Evolutionary conservation across 176 grass and related monocot genomes (phyloP), one percentile per base, ranked within the genome.

Genomic region (Eleusine coracana): DNA sequence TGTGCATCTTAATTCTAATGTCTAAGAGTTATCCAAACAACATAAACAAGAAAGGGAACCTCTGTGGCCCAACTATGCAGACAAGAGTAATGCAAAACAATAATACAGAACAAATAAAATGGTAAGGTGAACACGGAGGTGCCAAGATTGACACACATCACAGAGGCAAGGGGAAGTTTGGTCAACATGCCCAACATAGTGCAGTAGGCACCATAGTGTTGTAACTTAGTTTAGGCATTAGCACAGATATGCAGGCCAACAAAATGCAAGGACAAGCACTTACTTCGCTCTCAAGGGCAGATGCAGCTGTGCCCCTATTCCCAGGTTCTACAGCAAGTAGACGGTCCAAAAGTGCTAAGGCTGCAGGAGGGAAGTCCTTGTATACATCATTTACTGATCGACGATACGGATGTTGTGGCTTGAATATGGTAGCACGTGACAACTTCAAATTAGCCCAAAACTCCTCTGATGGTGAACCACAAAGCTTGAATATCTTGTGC

Each of bases 401-500:
- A 18, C 59, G 87, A 17, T 94, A 97, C 0, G 91, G 91, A 41
- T 94, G 94, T 71, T 94, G 91, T 38, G 89, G 91, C 73, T 97
- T 97, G 86, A 97, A 97, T 73, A 89, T 92, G 17, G 94, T 87
- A 58, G 91, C 91, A 73, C 89, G 91, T 5, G 94, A 89, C 61
- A 94, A 56, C 79, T 97, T 97, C 70, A 91, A 83, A 60, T 85
- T 94, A 59, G 74, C 87, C 94, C 94, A 97, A 60, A 94, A 97
- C 66, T 97, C 91, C 85, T 97, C 94, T 16, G 94, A 91, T 10
- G 94, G 94, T 61, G 94, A 97, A 63, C 94, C 94, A 86, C 94
- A 94, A 85, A 97, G 82, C 79, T 97, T 97, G 74, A 97, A 97
- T 88, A 97, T 97, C 70, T 94, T 97, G 77, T 97, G 94, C 76